A percentile compares a stretch with the other conserved stretches of the same genome.
Evolutionary conservation across 805 yeast species (phyloP).

Genomic region (Trichomonascus vanleenenianus): DNA sequence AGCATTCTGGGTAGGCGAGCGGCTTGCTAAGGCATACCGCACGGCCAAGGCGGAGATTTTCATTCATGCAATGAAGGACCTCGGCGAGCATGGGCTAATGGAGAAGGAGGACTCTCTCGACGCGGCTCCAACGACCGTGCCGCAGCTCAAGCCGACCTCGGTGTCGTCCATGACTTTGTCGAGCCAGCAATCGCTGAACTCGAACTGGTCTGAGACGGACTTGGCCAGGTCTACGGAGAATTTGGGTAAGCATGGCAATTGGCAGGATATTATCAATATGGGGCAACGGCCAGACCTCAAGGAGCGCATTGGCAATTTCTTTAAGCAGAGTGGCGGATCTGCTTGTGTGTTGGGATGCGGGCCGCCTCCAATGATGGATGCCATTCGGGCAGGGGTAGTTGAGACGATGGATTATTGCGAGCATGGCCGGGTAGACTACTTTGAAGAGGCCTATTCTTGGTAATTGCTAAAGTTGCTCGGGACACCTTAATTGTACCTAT

Average conservation of each 20-base stretch:
- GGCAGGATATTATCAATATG: too few species aligned
- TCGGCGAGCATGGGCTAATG: not conserved
- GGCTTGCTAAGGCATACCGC: constrained; percentile 26
- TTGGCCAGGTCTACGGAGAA: too few species aligned
- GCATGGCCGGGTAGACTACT: constrained; percentile 52
- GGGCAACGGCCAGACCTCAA: not conserved
- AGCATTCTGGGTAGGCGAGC: constrained; percentile 15
- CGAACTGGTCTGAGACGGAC: too few species aligned
- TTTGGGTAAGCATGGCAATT: too few species aligned
- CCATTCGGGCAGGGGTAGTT: constrained; percentile 42
- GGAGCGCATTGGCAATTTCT: constrained; percentile 29
- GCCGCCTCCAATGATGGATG: constrained; percentile 52
- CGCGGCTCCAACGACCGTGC: not conserved
- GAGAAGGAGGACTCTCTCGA: not conserved
- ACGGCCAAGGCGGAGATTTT: constrained; percentile 13
- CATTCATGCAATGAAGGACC: constrained; percentile 9
- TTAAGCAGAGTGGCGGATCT: constrained; percentile 34
- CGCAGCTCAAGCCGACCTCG: not conserved
- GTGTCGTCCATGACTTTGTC: too few species aligned
- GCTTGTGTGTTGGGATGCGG: constrained; percentile 56
- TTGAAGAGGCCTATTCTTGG: constrained; percentile 74
- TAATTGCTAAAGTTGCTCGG: too few species aligned
- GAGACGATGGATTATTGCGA: constrained; percentile 34
- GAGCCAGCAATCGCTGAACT: too few species aligned
- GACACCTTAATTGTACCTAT: too few species aligned